Conservation (phyloP, 1,284 basidiomycete species). For the Rhodotorula sp. region DNA sequence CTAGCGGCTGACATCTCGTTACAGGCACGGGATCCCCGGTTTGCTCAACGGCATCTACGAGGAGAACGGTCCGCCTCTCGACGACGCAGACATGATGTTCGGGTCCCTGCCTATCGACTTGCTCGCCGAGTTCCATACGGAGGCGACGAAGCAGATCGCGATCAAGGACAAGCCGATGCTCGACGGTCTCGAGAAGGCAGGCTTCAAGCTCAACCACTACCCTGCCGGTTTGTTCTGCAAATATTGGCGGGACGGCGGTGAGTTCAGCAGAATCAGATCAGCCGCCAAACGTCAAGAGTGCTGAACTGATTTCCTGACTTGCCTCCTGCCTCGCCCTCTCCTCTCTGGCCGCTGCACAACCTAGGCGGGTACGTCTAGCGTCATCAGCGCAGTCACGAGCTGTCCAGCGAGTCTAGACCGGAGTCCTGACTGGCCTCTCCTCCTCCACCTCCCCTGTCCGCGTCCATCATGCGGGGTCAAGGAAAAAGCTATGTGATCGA, state of each 20-base stretch:
- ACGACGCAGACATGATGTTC: conserved; percentile 56
- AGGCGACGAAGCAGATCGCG: conserved; percentile 45
- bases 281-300: no score
- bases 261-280: no score
- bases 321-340: no score
- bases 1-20: neutral
- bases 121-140: conserved; percentile 49
- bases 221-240: conserved; percentile 24
- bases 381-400: no score
- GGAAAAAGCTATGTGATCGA: conserved; percentile 48
- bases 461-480: neutral
- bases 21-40: conserved; percentile 40
- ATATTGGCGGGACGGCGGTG: conserved; percentile 25
- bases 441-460: neutral
- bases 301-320: no score
- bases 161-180: conserved; percentile 49
- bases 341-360: no score
- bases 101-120: conserved; percentile 53
- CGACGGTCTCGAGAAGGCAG: conserved; percentile 50
- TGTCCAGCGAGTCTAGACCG: no score
- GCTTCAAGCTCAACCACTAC: conserved; percentile 46
- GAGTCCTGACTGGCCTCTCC: no score
- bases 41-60: conserved; percentile 49
- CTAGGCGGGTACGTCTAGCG: no score
- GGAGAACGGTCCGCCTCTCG: conserved; percentile 51